phyloP scores from a whole-genome alignment of 768 basidiomycete genomes.

The Leccinellum rugosiceps region DNA sequence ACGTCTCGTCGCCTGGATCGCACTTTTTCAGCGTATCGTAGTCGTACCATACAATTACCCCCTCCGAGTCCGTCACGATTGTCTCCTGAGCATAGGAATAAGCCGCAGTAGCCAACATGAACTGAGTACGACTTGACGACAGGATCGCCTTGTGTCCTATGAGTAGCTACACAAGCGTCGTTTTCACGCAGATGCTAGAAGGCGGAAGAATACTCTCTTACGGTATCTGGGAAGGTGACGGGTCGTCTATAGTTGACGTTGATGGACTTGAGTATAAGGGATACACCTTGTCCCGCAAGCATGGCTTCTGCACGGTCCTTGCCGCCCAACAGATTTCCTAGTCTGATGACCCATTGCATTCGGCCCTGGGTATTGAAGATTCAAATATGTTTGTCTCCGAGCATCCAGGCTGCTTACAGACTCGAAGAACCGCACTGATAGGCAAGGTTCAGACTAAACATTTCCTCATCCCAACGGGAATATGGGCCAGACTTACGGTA shows the following conservation, averaged over 20 bases:
- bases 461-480: background rate
- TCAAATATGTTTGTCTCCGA: background rate
- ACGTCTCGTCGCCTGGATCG: slow-evolving; percentile 51
- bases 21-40: slow-evolving; percentile 65
- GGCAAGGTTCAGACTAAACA: background rate
- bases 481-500: slow-evolving; percentile 46
- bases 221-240: slow-evolving; percentile 75
- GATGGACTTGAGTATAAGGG: slow-evolving; percentile 71
- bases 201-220: slow-evolving; percentile 33
- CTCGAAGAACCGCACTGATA: slow-evolving; percentile 64
- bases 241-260: slow-evolving; percentile 65
- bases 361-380: slow-evolving; percentile 45
- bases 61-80: slow-evolving; percentile 63
- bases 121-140: slow-evolving; percentile 38
- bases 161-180: slow-evolving; percentile 43
- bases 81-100: slow-evolving; percentile 63
- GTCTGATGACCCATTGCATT: slow-evolving; percentile 59
- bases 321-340: slow-evolving; percentile 62
- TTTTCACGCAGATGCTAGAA: slow-evolving; percentile 1
- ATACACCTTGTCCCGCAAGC: slow-evolving; percentile 62
- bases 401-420: slow-evolving; percentile 41
- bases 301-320: slow-evolving; percentile 51
- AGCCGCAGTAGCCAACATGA: slow-evolving; percentile 50
- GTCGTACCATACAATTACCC: slow-evolving; percentile 74
- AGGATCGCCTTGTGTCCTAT: slow-evolving; percentile 57